Evolutionary conservation across 1,284 basidiomycete genomes (phyloP).

Genomic region (Boletellus dicymbophilus): DNA sequence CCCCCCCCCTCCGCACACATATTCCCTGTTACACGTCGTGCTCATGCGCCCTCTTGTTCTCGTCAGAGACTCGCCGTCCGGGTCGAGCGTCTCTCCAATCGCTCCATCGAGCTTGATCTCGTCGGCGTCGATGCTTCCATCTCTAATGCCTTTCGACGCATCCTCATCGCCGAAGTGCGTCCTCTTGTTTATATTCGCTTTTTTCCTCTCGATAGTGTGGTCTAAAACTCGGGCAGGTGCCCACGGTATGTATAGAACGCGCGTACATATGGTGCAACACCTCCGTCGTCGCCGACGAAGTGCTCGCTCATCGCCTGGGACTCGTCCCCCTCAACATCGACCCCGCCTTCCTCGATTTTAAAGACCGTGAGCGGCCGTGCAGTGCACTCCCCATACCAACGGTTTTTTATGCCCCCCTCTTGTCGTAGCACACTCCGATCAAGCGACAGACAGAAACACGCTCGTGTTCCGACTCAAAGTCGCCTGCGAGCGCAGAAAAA

Average conservation of each 20-base stretch:
- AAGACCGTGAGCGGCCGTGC: slow-evolving; percentile 34
- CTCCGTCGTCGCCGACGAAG: slow-evolving; percentile 92
- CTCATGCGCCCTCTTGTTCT: slow-evolving; percentile 11
- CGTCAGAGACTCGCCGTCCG: slow-evolving; percentile 74
- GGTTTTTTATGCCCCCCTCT: background rate
- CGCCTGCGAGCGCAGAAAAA: slow-evolving; percentile 66
- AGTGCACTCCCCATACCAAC: background rate
- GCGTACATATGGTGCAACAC: slow-evolving; percentile 98
- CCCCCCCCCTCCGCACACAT: slow-evolving; percentile 6
- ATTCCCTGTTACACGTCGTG: too few relatives aligned
- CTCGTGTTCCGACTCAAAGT: slow-evolving; percentile 85
- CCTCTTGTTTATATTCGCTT: too few relatives aligned
- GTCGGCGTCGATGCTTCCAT: slow-evolving; percentile 96
- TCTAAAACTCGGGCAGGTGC: slow-evolving; percentile 62
- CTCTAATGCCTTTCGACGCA: slow-evolving; percentile 92
- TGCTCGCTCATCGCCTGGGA: slow-evolving; percentile 89
- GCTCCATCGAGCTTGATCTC: slow-evolving; percentile 92
- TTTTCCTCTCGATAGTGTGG: background rate
- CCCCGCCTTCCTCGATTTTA: slow-evolving; percentile 63
- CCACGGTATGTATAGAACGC: slow-evolving; percentile 91
- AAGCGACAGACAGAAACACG: slow-evolving; percentile 89
- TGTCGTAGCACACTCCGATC: slow-evolving; percentile 43
- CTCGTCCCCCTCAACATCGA: slow-evolving; percentile 90
- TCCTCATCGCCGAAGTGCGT: slow-evolving; percentile 91
- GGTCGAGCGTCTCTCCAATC: slow-evolving; percentile 77